Conservation (phyloP, 1,284 basidiomycete species). For the Farysia itapuensis region DNA sequence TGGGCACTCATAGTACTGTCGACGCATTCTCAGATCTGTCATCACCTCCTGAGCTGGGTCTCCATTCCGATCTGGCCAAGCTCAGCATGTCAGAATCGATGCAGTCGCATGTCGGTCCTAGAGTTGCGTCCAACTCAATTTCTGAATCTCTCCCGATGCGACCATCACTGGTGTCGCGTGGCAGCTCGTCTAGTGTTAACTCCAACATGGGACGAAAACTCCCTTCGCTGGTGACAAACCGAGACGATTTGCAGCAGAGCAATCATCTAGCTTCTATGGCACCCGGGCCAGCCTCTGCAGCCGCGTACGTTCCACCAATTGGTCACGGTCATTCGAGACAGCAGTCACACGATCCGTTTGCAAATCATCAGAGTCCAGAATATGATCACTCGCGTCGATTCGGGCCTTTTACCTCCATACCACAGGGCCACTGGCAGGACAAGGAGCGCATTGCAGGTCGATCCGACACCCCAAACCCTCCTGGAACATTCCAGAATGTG, state of each 20-base stretch:
- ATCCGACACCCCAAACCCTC: not conserved
- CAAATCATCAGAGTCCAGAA: constrained; percentile 6
- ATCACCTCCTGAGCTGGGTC: constrained; percentile 11
- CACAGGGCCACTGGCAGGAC: constrained; percentile 19
- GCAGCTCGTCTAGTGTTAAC: constrained; percentile 7
- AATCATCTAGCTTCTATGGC: not conserved
- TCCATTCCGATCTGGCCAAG: constrained; percentile 16
- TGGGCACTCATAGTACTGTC: constrained; percentile 4
- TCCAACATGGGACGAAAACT: constrained; percentile 16
- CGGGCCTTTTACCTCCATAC: constrained; percentile 37
- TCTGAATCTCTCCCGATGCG: constrained; percentile 1
- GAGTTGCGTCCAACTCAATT: not conserved
- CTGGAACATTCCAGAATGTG: not conserved
- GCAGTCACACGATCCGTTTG: constrained; percentile 11
- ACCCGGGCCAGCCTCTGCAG: constrained; percentile 29
- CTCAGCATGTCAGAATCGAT: constrained; percentile 30
- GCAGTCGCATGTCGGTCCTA: constrained; percentile 6
- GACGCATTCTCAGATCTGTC: constrained; percentile 6
- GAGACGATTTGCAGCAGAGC: constrained; percentile 36
- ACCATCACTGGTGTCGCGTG: constrained; percentile 2
- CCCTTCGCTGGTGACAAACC: constrained; percentile 46
- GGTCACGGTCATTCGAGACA: constrained; percentile 38
- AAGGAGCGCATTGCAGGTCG: constrained; percentile 23
- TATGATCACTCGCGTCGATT: constrained; percentile 5
- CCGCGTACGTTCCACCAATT: constrained; percentile 41